These are phyloP conservation scores for Phytophthora syringae DNA, from an alignment of 352 stramenopile species.

Conservation along the genomic window DNA sequence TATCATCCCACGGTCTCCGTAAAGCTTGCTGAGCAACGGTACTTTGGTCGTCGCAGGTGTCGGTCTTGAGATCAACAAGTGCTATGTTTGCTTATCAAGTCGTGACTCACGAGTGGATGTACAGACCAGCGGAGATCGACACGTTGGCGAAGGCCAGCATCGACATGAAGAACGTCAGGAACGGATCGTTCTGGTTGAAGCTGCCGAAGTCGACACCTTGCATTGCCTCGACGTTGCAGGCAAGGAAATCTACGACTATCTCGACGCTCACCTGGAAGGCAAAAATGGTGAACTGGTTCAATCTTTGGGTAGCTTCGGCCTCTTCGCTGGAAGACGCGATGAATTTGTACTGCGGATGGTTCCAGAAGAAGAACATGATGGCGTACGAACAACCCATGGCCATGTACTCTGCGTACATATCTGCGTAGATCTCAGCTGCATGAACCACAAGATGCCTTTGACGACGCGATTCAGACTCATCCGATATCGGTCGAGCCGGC, in stretches of 20 bases:
- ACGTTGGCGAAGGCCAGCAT: constrained; percentile 19
- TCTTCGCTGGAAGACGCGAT: background rate
- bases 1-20: constrained; percentile 6
- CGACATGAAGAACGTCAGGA: constrained; percentile 39
- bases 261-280: too few species aligned
- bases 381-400: constrained; percentile 45
- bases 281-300: constrained; percentile 2
- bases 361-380: constrained; percentile 38
- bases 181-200: constrained; percentile 28
- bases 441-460: constrained; percentile 20
- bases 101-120: constrained; percentile 11
- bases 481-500: background rate
- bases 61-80: too few species aligned
- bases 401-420: constrained; percentile 58
- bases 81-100: background rate
- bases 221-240: constrained; percentile 24
- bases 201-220: constrained; percentile 20
- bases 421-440: constrained; percentile 31
- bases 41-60: background rate
- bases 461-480: background rate
- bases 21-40: background rate
- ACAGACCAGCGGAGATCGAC: constrained; percentile 18
- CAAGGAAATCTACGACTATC: constrained; percentile 25
- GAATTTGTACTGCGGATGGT: constrained; percentile 38
- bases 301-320: background rate